phyloP scores from a whole-genome alignment of 164 flowering plant species.

The Taxillus chinensis region DNA sequence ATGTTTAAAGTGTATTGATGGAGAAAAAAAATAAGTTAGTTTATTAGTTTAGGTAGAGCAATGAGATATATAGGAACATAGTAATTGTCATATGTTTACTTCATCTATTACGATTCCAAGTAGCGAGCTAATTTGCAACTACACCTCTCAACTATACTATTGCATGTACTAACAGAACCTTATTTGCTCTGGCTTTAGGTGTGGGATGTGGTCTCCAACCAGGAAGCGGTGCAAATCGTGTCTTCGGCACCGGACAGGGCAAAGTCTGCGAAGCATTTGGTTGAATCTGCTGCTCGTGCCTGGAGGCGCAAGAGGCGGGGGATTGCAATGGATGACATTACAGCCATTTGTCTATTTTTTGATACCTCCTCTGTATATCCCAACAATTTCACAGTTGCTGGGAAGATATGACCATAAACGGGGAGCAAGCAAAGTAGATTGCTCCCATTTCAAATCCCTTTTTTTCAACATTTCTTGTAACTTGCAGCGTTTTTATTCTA shows the following conservation, averaged over 20 bases:
- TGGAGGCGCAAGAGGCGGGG: slow-evolving; percentile 72
- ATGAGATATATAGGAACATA: too few relatives aligned
- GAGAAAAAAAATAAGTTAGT: too few relatives aligned
- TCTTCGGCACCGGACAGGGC: slow-evolving; percentile 50
- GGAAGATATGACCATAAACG: background rate
- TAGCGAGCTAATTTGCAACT: background rate
- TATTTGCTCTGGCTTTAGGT: slow-evolving; percentile 28
- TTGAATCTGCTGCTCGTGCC: slow-evolving; percentile 50
- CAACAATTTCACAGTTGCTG: slow-evolving; percentile 4
- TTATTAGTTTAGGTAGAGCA: too few relatives aligned
- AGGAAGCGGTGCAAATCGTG: slow-evolving; percentile 82
- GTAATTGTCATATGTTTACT: too few relatives aligned
- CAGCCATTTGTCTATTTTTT: slow-evolving; percentile 89
- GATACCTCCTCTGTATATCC: slow-evolving; percentile 27
- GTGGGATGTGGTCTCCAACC: slow-evolving; percentile 94
- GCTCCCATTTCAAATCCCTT: background rate
- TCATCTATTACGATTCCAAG: too few relatives aligned
- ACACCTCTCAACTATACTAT: background rate
- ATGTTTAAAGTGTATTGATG: too few relatives aligned
- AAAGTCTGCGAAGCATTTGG: slow-evolving; percentile 67
- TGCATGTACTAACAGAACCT: background rate
- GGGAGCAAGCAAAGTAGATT: background rate
- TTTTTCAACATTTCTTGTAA: background rate
- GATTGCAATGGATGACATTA: slow-evolving; percentile 74
- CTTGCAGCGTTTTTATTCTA: background rate